Conservation (phyloP, 768 basidiomycete species). For the Tylopilus felleus region DNA sequence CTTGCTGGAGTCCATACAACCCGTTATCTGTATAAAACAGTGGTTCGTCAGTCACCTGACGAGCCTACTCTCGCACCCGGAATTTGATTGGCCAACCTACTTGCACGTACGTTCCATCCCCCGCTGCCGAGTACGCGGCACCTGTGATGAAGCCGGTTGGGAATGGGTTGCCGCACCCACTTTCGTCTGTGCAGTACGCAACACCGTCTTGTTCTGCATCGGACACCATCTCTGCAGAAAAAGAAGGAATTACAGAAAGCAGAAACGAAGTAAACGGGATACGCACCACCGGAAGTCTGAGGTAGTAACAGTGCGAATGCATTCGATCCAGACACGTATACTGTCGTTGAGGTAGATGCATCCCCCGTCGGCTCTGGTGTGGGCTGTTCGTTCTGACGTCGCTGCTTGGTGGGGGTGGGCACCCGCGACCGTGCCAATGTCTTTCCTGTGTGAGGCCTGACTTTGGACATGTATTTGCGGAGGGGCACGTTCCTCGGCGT, state of each 20-base stretch:
- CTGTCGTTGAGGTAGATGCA: conserved; percentile 33
- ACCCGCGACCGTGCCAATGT: neutral
- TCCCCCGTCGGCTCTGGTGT: conserved; percentile 41
- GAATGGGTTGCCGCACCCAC: conserved; percentile 29
- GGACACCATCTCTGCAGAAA: conserved; percentile 35
- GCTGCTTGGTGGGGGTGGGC: conserved; percentile 15
- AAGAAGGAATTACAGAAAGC: neutral
- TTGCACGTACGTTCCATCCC: conserved; percentile 40
- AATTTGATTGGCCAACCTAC: conserved; percentile 14
- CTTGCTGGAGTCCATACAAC: conserved; percentile 32
- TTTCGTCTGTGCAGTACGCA: conserved; percentile 35
- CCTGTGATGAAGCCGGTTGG: conserved; percentile 38
- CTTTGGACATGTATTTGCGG: neutral
- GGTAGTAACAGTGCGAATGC: conserved; percentile 39
- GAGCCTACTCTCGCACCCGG: neutral
- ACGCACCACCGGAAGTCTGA: conserved; percentile 30
- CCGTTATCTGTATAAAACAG: conserved; percentile 33
- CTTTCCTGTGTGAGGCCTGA: neutral
- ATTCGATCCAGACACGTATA: conserved; percentile 26
- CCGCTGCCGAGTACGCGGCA: conserved; percentile 30
- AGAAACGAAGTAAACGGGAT: neutral
- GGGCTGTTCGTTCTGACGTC: conserved; percentile 29
- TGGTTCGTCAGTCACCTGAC: neutral
- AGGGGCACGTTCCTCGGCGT: neutral
- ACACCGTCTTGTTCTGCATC: conserved; percentile 37